Evolutionary conservation across 2,329 filamentous ascomycete genomes (phyloP).

Genomic region (Acrodontium crateriforme): DNA sequence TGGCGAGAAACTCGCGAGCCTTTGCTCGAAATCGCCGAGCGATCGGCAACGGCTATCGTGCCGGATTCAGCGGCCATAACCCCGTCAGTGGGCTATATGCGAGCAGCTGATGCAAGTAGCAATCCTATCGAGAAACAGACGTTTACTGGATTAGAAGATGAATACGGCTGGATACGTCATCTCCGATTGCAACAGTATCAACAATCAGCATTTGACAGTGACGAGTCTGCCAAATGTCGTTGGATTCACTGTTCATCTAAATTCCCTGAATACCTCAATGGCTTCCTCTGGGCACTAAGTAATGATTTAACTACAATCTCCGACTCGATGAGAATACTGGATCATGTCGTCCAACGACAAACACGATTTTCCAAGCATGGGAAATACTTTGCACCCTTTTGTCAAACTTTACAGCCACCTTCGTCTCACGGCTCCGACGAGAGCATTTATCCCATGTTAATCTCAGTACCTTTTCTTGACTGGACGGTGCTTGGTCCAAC

Average conservation of each 20-base stretch:
- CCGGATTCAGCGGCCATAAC: conserved; percentile 15
- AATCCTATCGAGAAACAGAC: conserved; percentile 25
- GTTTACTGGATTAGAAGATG: conserved; percentile 21
- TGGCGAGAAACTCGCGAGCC: conserved; percentile 19
- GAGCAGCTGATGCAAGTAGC: conserved; percentile 12
- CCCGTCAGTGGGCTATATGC: conserved; percentile 9
- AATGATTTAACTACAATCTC: conserved; percentile 10
- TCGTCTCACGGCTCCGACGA: conserved; percentile 4
- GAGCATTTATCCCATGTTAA: conserved; percentile 22
- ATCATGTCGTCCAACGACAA: conserved; percentile 25
- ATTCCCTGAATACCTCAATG: conserved; percentile 16
- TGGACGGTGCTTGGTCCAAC: conserved; percentile 26
- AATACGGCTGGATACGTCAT: conserved; percentile 31
- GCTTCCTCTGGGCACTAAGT: conserved; percentile 13
- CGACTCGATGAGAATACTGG: conserved; percentile 17
- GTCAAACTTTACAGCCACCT: conserved; percentile 17
- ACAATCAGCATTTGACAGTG: conserved; percentile 14
- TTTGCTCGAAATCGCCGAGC: conserved; percentile 26
- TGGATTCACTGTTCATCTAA: conserved; percentile 33
- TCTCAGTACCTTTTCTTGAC: conserved; percentile 29
- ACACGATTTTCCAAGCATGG: conserved; percentile 32
- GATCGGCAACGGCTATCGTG: conserved; percentile 21
- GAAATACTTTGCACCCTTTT: conserved; percentile 29
- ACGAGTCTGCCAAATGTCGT: conserved; percentile 21
- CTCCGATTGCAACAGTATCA: conserved; percentile 23